Percentiles rank a stretch among this genome's conserved stretches.
Conservation (phyloP, 2,329 filamentous ascomycete species). For the Fusarium multiceps region DNA sequence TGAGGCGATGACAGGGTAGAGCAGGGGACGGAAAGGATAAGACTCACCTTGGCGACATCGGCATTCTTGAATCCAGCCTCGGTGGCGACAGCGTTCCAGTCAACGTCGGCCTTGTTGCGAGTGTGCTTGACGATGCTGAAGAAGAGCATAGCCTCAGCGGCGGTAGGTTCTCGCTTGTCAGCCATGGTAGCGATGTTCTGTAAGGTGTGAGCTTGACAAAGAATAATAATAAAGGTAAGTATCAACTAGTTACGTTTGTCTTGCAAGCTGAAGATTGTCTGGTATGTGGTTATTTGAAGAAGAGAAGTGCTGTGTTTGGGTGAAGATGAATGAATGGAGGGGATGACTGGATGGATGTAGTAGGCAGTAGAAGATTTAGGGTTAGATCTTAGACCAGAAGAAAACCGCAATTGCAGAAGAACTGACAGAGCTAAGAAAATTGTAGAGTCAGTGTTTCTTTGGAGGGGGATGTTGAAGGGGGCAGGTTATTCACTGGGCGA, state of each 20-base stretch:
- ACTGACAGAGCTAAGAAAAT: constrained; percentile 4
- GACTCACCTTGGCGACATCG: constrained; percentile 57
- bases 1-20: background rate
- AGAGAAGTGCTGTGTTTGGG: background rate
- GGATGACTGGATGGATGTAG: background rate
- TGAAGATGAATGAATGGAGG: background rate
- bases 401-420: background rate
- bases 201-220: constrained; percentile 5
- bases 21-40: background rate
- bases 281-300: background rate
- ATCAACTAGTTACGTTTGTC: background rate
- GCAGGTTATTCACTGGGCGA: background rate
- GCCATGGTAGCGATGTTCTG: constrained; percentile 44
- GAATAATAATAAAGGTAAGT: background rate
- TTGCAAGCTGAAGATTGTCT: background rate
- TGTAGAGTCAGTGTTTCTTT: background rate
- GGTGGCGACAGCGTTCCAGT: constrained; percentile 60
- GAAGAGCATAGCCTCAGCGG: constrained; percentile 58
- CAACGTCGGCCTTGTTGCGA: constrained; percentile 57
- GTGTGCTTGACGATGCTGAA: constrained; percentile 58
- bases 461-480: too few relatives aligned
- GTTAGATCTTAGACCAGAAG: background rate
- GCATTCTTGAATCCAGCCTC: constrained; percentile 59
- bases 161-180: constrained; percentile 53
- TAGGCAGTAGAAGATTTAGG: background rate